Conservation (phyloP, 345 rosid genomes). For the Brassica juncea region DNA sequence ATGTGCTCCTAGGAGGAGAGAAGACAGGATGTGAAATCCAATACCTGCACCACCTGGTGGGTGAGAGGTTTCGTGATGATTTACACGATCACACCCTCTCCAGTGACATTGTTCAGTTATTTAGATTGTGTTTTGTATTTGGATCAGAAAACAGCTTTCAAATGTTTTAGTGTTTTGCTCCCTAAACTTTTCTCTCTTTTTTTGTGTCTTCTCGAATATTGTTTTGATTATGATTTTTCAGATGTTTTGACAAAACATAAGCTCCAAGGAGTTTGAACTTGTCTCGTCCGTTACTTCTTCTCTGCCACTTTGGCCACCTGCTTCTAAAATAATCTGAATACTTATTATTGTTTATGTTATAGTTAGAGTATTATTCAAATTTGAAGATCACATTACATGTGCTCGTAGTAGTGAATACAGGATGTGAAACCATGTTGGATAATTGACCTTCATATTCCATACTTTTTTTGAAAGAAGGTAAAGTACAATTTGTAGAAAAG, state of each 20-base stretch:
- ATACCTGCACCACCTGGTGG: conserved; percentile 23
- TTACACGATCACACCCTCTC: background rate
- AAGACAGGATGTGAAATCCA: conserved; percentile 64
- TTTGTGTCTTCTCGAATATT: background rate
- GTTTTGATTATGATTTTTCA: background rate
- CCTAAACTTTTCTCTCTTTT: background rate
- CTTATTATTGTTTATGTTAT: background rate
- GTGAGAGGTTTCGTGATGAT: background rate
- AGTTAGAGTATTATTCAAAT: background rate
- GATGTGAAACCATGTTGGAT: conserved; percentile 64
- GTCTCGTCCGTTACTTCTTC: background rate
- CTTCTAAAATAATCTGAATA: background rate
- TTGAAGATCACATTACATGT: background rate
- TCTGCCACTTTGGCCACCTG: background rate
- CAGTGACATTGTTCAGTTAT: background rate
- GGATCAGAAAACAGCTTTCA: conserved; percentile 2
- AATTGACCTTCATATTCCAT: background rate
- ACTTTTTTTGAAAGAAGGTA: background rate
- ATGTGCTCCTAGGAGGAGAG: conserved; percentile 78
- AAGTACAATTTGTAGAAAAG: background rate
- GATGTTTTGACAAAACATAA: background rate
- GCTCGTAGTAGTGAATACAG: conserved; percentile 81
- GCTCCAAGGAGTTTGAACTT: background rate
- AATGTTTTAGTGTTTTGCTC: conserved; percentile 12
- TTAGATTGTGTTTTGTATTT: conserved; percentile 13